Base-by-base conservation (phyloP, 768 basidiomycete genomes). In the Holtermannia corniformis region DNA sequence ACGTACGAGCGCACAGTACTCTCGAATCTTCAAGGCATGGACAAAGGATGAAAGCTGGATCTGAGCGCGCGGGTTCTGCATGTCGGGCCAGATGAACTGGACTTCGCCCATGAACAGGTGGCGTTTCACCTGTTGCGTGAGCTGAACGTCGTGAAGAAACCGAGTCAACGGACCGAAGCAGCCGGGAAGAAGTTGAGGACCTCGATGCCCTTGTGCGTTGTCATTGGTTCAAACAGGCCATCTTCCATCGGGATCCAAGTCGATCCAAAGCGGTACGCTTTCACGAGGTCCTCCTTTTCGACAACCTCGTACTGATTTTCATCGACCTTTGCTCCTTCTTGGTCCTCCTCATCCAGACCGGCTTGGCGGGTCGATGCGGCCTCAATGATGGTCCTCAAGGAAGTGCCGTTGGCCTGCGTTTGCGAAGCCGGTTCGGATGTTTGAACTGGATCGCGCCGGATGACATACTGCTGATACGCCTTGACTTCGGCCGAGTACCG, bases 41-140 rank as follows among this genome's bases (percentile, higher is more conserved):
- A 87, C 83, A 41, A 99, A 77, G 19, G 89, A 85, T 0, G 89
- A 92, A 49, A 99, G 77, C 1, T 86, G 85, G 32, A 89, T 82
- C 71, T 95, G 87, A 49, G 86, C 80, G 44, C 79, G 76, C 1
- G 84, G 76, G 7, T 80, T 78, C 1, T 65, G 64, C 0, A 82
- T 79, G 58, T 87, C 84, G 0, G 82, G 87, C 81, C 84, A 93
- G 37, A 95, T 75, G 61, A 88, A 92, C 46, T 83, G 80, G 25
- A 93, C 76, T 72, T 96, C 92, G 12, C 85, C 82, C 80, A 95
- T 84, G 22, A 81, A 75, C 24, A 82, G 77, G 59, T 90, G 87
- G 26, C 88, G 80, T 50, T 87, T 85, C 72, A 89, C 84, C 89
- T 92, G 60, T 13, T 3, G 22, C 21, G 21, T 53, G 16, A 55